Evolutionary conservation across 257 asterid species (phyloP), one percentile per base, ranked within the genome.

Genomic region (Nicotiana otophora): DNA sequence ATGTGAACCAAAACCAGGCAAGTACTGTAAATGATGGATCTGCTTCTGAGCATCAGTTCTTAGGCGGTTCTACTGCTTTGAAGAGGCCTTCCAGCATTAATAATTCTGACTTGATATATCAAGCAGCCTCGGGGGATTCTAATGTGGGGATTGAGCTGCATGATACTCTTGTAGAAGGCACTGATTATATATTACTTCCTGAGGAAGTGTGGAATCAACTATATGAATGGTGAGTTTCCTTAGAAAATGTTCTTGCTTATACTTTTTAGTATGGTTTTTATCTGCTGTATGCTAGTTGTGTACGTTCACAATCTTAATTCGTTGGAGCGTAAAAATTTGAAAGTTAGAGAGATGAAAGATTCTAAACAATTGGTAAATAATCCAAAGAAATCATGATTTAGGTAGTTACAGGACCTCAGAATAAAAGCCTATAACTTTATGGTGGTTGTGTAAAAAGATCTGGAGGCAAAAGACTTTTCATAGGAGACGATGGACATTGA

Each of bases 91-190:
- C 93, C 70, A 82, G 87, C 87, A 94, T 96, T 83, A 93, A 96
- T 77, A 96, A 94, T 88, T 93, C 97, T 46, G 95, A 90, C 86
- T 88, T 96, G 84, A 87, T 96, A 64, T 89, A 93, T 90, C 97
- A 92, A 86, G 82, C 90, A 26, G 75, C 87, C 64, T 86, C 94
- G 31, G 92, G 90, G 83, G 89, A 91, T 85, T 90, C 95, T 83
- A 81, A 89, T 26, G 15, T 77, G 88, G 96, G 92, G 69, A 85
- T 87, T 83, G 99, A 94, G 87, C 97, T 96, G 81, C 97, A 88
- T 85, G 98, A 96, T 83, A 93, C 97, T 78, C 89, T 94, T 81
- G 97, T 94, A 69, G 99, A 96, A 93, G 99, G 99, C 86, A 96
- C 97, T 20, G 98, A 96, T 89, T 96, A 94, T 88, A 94, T 96